Conservation (phyloP, 2,329 filamentous ascomycete genomes). For the Sclerotinia glacialis region DNA sequence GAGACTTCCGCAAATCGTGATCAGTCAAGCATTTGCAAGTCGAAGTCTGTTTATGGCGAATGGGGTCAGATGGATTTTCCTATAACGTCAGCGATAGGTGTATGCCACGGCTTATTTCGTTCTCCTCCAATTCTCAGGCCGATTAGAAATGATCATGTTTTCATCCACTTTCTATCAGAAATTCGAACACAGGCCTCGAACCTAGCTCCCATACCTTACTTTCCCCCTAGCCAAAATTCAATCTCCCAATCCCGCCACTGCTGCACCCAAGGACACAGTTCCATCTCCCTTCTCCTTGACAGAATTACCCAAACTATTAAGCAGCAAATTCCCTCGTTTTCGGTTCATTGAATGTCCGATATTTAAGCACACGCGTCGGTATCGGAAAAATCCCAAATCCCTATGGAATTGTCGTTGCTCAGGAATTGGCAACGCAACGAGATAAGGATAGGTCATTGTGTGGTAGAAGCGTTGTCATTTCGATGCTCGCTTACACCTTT, state of each 20-base stretch:
- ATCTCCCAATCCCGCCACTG: conserved; percentile 54
- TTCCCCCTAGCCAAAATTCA: conserved; percentile 55
- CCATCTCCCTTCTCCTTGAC: conserved; percentile 13
- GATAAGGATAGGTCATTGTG: background rate
- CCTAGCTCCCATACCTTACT: conserved; percentile 37
- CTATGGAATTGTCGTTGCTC: background rate
- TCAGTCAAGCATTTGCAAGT: background rate
- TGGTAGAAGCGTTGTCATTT: background rate
- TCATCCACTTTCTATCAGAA: background rate
- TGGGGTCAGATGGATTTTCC: background rate
- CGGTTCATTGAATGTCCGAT: background rate
- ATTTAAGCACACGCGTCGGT: background rate
- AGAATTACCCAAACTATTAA: no score
- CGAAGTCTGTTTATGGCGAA: no score
- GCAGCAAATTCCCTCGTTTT: no score
- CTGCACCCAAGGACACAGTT: conserved; percentile 52
- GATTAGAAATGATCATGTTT: background rate
- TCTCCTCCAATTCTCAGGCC: background rate
- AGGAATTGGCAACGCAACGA: background rate
- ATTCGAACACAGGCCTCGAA: no score
- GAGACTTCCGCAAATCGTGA: background rate
- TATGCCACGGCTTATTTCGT: no score
- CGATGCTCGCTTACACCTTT: background rate
- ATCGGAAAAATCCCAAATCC: background rate
- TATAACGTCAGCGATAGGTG: background rate